phyloP scores from a whole-genome alignment of 768 basidiomycete genomes.

The Psilocybe cyanescens region DNA sequence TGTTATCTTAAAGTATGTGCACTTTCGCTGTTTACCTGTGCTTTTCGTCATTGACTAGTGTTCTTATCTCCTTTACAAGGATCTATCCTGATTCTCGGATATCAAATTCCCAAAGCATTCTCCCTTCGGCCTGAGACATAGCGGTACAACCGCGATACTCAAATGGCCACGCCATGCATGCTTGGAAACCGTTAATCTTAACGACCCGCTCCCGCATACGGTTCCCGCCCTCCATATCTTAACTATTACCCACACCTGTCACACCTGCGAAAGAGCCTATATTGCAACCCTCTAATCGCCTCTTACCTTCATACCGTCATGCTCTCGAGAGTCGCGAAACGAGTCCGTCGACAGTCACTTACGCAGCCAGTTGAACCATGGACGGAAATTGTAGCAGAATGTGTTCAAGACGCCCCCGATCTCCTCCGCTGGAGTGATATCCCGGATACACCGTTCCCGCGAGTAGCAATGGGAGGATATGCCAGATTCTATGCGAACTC shows the following conservation, averaged over 20 bases:
- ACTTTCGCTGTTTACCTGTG: background rate
- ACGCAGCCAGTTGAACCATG: slow-evolving; percentile 5
- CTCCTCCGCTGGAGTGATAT: slow-evolving; percentile 40
- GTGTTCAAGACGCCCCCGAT: slow-evolving; percentile 34
- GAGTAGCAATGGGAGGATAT: slow-evolving; percentile 45
- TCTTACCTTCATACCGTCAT: slow-evolving; percentile 26
- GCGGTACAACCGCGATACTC: slow-evolving; percentile 9
- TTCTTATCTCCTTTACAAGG: slow-evolving; percentile 14
- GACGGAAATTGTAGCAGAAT: slow-evolving; percentile 2
- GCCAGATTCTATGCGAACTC: slow-evolving; percentile 37
- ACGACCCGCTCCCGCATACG: slow-evolving; percentile 8
- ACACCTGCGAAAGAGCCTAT: slow-evolving; percentile 13
- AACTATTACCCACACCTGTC: slow-evolving; percentile 25
- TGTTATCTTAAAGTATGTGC: background rate
- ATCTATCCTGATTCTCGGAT: slow-evolving; percentile 6
- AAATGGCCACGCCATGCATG: slow-evolving; percentile 10
- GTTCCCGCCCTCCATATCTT: slow-evolving; percentile 1
- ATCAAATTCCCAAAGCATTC: slow-evolving; percentile 8
- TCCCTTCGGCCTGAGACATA: slow-evolving; percentile 9
- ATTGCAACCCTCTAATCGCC: slow-evolving; percentile 7
- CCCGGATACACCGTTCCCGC: slow-evolving; percentile 39
- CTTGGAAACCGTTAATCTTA: slow-evolving; percentile 19
- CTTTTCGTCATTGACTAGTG: slow-evolving; percentile 7
- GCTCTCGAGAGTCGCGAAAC: slow-evolving; percentile 33
- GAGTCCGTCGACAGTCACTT: slow-evolving; percentile 21